Evolutionary conservation across 257 asterid genomes (phyloP).

Genomic region (Euphrasia confusa): DNA sequence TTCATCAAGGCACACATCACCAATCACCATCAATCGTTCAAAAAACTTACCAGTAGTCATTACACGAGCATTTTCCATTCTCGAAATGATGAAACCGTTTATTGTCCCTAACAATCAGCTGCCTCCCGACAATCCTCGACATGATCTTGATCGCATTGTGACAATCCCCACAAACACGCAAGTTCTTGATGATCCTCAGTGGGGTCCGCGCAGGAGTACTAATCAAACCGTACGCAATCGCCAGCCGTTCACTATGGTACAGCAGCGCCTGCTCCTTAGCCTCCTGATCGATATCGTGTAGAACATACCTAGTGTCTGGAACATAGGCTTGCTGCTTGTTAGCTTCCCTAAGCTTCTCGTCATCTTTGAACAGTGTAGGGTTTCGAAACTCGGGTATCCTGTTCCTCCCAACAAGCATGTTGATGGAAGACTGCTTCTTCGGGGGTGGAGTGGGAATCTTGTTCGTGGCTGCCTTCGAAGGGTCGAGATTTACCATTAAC

Average conservation of each 20-base stretch:
- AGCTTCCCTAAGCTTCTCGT: constrained; percentile 80
- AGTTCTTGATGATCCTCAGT: constrained; percentile 75
- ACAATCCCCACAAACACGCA: constrained; percentile 90
- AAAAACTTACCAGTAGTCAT: constrained; percentile 76
- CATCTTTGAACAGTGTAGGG: constrained; percentile 79
- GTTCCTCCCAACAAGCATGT: constrained; percentile 87
- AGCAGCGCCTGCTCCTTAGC: constrained; percentile 95
- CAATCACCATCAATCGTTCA: neutral
- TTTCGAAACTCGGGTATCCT: constrained; percentile 67
- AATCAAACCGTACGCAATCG: constrained; percentile 89
- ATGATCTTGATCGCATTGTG: constrained; percentile 92
- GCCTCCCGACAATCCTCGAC: constrained; percentile 97
- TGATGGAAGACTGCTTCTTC: constrained; percentile 53
- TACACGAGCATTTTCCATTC: constrained; percentile 91
- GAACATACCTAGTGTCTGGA: constrained; percentile 91
- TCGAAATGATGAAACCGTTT: constrained; percentile 91
- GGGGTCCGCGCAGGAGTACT: constrained; percentile 92
- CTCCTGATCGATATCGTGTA: constrained; percentile 96
- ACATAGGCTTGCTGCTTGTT: constrained; percentile 85
- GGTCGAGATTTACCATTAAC: constrained; percentile 57
- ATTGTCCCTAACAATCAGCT: constrained; percentile 83
- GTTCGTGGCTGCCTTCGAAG: constrained; percentile 54
- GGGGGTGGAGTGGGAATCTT: constrained; percentile 86
- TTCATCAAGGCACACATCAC: constrained; percentile 1
- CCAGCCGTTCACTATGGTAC: constrained; percentile 92